Base-by-base conservation (phyloP, 371 early-diverging fungal genomes). In the Actinomortierella ambigua region DNA sequence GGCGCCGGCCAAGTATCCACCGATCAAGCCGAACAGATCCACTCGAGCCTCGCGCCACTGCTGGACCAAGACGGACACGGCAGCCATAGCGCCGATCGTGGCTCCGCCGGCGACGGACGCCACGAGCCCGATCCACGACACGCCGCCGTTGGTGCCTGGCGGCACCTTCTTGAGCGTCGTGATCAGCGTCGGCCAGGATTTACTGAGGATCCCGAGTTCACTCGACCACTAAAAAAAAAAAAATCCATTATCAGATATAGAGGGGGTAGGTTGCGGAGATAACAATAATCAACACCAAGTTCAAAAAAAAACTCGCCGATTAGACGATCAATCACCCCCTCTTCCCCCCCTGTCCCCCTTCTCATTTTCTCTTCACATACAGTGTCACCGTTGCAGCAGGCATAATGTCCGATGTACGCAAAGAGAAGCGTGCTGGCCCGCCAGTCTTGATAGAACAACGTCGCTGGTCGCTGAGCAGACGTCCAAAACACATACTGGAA, bases 141-240 rank as follows among this genome's bases (percentile, higher is more conserved):
- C 78, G 4, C 91, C 96, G 17, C 95, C 96, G 75, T 95, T 96
- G 7, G 95, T 96, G 4, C 95, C 96, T 39, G 90, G 90, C 1
- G 96, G 96, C 2, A 96, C 93, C 43, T 75, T 65, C 50, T 77
- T 69, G 57, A 88, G 68, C 0, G 84, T 85, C 6, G 94, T 93
- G 49, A 96, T 92, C 5, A 95, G 79, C 11, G 82, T 73, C 4
- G 96, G 96, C 84, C 84, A 86, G 23, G 77, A 69, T 39, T 79
- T 81, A 62, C 85, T 89, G 26, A 95, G 77, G 20, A 93, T 85
- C 1, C 96, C 96, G 20, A 94, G 78, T 73, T 94, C 96, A 77
- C 91, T 90, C 9, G 95, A 90, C 93, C 92, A 94, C 83, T 87
- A 53, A n/a, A 15, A 55, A 49, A 23, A 51, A n/a, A 20, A 63